Evolutionary conservation across 2,329 filamentous ascomycete genomes (phyloP).

Genomic region (Pseudogymnoascus sp.): DNA sequence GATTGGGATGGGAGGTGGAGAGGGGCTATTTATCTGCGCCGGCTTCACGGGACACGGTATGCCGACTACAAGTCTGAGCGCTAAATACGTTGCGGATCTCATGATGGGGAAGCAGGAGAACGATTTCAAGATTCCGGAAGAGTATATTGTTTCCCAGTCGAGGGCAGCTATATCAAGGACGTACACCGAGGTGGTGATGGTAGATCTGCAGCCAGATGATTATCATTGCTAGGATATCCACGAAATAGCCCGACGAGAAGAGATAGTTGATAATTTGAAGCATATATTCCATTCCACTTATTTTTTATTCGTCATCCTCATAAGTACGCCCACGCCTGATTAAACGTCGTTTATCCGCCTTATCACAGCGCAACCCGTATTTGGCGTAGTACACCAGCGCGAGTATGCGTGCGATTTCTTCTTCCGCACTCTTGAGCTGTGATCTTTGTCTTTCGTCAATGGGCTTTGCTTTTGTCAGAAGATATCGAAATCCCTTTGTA

Average conservation of each 20-base stretch:
- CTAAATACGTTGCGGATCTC: constrained; percentile 56
- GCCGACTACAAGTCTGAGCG: constrained; percentile 65
- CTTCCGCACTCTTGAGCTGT: background rate
- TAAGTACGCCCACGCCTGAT: background rate
- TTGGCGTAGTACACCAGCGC: background rate
- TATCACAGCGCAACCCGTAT: background rate
- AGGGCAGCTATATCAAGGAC: constrained; percentile 23
- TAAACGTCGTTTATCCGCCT: background rate
- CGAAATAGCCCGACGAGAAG: background rate
- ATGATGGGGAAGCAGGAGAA: constrained; percentile 41
- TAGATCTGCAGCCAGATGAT: constrained; percentile 21
- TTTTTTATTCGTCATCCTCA: background rate
- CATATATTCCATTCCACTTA: background rate
- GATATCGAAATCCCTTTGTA: background rate
- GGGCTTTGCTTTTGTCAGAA: background rate
- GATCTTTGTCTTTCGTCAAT: background rate
- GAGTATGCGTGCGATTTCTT: background rate
- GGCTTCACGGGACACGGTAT: constrained; percentile 73
- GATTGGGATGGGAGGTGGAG: constrained; percentile 37
- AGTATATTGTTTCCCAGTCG: constrained; percentile 30
- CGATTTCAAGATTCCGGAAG: constrained; percentile 40
- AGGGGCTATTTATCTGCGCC: constrained; percentile 56
- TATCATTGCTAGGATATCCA: background rate
- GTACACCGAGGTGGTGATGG: constrained; percentile 24
- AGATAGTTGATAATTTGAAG: background rate